phyloP scores from a whole-genome alignment of 345 rosid genomes.

The Euphorbia tirucalli region DNA sequence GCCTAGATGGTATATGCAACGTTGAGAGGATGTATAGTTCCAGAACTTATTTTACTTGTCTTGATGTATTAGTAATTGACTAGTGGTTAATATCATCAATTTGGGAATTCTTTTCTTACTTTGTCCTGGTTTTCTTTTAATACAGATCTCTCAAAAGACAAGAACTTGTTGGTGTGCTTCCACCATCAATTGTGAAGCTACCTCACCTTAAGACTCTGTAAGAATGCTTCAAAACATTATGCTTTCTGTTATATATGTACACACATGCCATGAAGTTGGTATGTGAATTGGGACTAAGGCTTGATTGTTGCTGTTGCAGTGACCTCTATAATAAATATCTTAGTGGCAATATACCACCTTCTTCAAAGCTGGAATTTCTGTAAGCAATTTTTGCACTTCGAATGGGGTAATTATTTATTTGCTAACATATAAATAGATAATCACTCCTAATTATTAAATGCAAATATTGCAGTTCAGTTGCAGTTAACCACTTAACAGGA shows the following conservation, averaged over 20 bases:
- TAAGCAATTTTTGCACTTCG: slow-evolving; percentile 12
- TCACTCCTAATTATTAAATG: not conserved
- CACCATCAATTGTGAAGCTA: slow-evolving; percentile 23
- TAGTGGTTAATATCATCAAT: too few species aligned
- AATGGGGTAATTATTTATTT: not conserved
- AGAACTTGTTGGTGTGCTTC: slow-evolving; percentile 29
- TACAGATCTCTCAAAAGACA: slow-evolving; percentile 26
- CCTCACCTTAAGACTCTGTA: slow-evolving; percentile 20
- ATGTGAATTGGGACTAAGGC: not conserved
- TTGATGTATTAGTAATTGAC: too few species aligned
- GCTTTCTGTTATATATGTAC: too few species aligned
- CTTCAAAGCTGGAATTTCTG: slow-evolving; percentile 32
- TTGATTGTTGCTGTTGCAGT: slow-evolving; percentile 23
- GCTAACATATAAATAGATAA: not conserved
- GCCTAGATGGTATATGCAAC: slow-evolving; percentile 22
- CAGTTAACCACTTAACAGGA: slow-evolving; percentile 45
- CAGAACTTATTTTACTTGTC: too few species aligned
- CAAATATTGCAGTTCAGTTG: slow-evolving; percentile 32
- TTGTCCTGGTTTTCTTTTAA: not conserved
- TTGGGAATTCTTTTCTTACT: too few species aligned
- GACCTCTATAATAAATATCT: slow-evolving; percentile 36
- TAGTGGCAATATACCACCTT: slow-evolving; percentile 43
- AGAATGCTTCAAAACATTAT: not conserved
- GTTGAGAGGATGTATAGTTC: slow-evolving; percentile 23
- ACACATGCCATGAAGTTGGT: not conserved